These are phyloP conservation scores for Microstroma glucosiphilum DNA, from an alignment of 1,284 basidiomycete species.

Conservation along the genomic window DNA sequence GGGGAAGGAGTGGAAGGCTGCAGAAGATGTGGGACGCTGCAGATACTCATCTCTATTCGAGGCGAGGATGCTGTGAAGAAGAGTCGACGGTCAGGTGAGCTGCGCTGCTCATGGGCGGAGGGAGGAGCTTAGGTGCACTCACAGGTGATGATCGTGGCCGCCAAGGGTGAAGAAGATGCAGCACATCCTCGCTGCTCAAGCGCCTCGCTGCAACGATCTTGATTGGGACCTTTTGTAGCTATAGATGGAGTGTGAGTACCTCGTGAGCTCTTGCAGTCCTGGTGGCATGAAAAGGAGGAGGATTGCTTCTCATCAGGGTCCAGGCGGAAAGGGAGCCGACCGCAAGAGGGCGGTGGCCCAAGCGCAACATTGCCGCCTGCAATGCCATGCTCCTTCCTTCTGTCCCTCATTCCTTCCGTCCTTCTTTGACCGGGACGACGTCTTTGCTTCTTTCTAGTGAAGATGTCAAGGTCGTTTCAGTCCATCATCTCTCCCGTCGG, in stretches of 20 bases:
- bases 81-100: not conserved
- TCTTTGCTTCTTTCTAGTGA: not conserved
- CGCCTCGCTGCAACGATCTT: no score
- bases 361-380: not conserved
- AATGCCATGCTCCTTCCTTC: not conserved
- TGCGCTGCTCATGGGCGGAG: not conserved
- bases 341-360: not conserved
- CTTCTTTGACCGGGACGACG: not conserved
- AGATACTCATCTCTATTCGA: conserved; percentile 42
- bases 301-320: no score
- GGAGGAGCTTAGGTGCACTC: not conserved
- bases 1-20: conserved; percentile 32
- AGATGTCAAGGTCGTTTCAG: conserved; percentile 1
- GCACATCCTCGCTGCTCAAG: not conserved
- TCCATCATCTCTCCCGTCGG: conserved; percentile 16
- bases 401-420: not conserved
- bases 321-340: no score
- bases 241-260: not conserved
- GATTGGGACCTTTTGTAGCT: not conserved
- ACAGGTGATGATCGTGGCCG: not conserved
- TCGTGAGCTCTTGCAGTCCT: not conserved
- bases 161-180: conserved; percentile 6
- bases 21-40: conserved; percentile 21
- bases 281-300: no score
- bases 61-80: conserved; percentile 20